Percentiles rank a stretch among this genome's conserved stretches.
phyloP scores from a whole-genome alignment of 768 basidiomycete species.

The Lenzites betulinus region DNA sequence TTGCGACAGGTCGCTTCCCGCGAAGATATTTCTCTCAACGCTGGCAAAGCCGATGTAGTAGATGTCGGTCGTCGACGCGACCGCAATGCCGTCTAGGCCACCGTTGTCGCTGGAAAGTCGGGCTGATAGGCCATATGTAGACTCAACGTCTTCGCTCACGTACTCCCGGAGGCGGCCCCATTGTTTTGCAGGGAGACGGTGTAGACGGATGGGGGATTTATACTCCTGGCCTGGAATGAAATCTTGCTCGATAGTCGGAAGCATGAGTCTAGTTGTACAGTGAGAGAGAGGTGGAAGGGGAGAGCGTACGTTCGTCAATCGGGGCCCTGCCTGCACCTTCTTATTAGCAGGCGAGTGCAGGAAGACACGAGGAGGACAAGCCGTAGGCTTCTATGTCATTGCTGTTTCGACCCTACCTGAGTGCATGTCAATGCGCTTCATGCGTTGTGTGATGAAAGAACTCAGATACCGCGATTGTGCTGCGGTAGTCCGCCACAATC shows the following conservation, averaged over 20 bases:
- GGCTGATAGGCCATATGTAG: slow-evolving; percentile 18
- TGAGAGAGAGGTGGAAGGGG: too few relatives aligned
- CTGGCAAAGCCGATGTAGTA: neutral
- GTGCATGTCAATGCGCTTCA: too few relatives aligned
- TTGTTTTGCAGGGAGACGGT: neutral
- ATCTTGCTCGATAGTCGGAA: neutral
- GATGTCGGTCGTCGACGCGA: slow-evolving; percentile 12
- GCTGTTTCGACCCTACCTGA: too few relatives aligned
- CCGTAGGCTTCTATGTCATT: too few relatives aligned
- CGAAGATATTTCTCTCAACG: neutral
- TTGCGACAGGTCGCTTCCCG: neutral
- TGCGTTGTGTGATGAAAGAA: too few relatives aligned
- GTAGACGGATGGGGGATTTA: neutral
- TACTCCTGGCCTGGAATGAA: neutral
- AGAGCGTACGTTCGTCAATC: too few relatives aligned
- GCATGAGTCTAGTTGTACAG: too few relatives aligned
- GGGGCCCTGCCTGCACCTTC: too few relatives aligned
- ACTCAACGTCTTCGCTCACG: neutral
- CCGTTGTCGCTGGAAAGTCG: slow-evolving; percentile 12
- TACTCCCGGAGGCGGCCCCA: neutral
- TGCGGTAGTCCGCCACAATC: too few relatives aligned
- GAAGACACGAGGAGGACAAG: too few relatives aligned
- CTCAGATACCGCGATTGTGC: too few relatives aligned
- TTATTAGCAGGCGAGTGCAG: too few relatives aligned
- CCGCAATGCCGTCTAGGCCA: slow-evolving; percentile 13